A percentile compares a stretch with the other conserved stretches of the same genome.
These are phyloP conservation scores for Diphasiastrum complanatum DNA, from an alignment of 83 land plant genomes.

Conservation along the genomic window DNA sequence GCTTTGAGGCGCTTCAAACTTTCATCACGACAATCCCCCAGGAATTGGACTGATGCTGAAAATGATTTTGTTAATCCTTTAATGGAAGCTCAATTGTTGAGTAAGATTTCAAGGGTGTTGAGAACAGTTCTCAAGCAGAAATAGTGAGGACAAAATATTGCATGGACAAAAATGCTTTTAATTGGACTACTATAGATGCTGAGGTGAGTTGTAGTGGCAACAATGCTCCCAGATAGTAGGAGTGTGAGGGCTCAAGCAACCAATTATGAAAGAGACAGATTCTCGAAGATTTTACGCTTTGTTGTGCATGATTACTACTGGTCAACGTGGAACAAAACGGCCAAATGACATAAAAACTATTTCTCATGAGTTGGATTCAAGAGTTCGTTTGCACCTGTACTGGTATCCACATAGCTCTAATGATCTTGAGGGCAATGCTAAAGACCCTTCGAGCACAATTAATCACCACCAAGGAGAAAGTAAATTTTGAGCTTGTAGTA, in stretches of 20 bases:
- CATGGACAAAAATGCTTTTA: background rate
- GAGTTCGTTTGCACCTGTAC: slow-evolving; percentile 62
- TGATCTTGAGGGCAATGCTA: slow-evolving; percentile 67
- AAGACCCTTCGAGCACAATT: slow-evolving; percentile 54
- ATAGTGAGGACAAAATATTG: too few relatives aligned
- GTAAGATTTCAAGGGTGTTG: too few relatives aligned
- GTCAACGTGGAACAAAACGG: background rate
- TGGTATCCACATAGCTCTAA: slow-evolving; percentile 69
- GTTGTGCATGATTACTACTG: background rate
- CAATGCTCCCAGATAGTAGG: background rate
- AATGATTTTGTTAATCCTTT: too few relatives aligned
- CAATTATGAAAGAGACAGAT: slow-evolving; percentile 9
- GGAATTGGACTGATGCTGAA: too few relatives aligned
- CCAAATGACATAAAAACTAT: background rate
- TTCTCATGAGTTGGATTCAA: slow-evolving; percentile 21
- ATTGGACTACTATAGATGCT: background rate
- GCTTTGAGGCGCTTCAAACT: too few relatives aligned
- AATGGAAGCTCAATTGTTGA: too few relatives aligned
- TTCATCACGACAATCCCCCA: too few relatives aligned
- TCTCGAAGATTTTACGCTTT: slow-evolving; percentile 1
- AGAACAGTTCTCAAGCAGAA: too few relatives aligned
- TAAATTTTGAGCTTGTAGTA: slow-evolving; percentile 49
- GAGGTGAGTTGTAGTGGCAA: background rate
- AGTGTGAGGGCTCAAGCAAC: background rate
- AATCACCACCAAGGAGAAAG: slow-evolving; percentile 70